phyloP scores from a whole-genome alignment of 495 filamentous ascomycete genomes.

The Trichocladium antarcticum region DNA sequence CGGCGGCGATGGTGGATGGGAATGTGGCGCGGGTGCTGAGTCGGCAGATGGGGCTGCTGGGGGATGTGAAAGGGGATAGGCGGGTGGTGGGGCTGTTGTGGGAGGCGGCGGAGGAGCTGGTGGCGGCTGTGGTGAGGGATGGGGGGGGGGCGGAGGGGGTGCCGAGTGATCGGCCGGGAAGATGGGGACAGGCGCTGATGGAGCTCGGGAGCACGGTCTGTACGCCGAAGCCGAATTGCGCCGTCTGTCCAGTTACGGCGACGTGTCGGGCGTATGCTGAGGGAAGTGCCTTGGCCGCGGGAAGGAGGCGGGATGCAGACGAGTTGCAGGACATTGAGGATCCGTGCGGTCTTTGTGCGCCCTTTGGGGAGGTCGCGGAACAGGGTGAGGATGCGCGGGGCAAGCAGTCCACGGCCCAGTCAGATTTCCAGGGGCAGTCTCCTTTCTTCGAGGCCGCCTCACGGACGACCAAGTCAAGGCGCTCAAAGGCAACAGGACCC shows the following conservation, averaged over 20 bases:
- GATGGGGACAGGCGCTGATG: slow-evolving; percentile 41
- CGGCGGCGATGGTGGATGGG: slow-evolving; percentile 39
- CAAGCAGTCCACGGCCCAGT: not conserved
- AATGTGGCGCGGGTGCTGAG: slow-evolving; percentile 39
- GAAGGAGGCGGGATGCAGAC: not conserved
- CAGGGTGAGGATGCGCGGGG: not conserved
- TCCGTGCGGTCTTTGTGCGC: slow-evolving; percentile 28
- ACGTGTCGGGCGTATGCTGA: slow-evolving; percentile 36
- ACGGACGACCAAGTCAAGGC: not conserved
- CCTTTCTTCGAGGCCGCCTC: slow-evolving; percentile 20
- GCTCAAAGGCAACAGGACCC: not conserved
- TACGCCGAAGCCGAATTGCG: slow-evolving; percentile 37
- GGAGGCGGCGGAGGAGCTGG: slow-evolving; percentile 33
- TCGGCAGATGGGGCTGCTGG: slow-evolving; percentile 32
- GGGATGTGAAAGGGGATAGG: slow-evolving; percentile 33
- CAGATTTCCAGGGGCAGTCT: slow-evolving; percentile 12
- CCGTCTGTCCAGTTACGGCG: slow-evolving; percentile 29
- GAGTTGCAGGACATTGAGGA: slow-evolving; percentile 32
- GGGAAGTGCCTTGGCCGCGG: slow-evolving; percentile 24
- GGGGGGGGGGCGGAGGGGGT: slow-evolving; percentile 4
- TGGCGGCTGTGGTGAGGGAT: slow-evolving; percentile 27
- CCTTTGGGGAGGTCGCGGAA: slow-evolving; percentile 21
- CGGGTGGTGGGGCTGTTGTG: slow-evolving; percentile 30
- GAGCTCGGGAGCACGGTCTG: slow-evolving; percentile 40
- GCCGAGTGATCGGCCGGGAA: slow-evolving; percentile 30